Conservation (phyloP, 2,329 filamentous ascomycete genomes). For the Tolypocladium amazonense region DNA sequence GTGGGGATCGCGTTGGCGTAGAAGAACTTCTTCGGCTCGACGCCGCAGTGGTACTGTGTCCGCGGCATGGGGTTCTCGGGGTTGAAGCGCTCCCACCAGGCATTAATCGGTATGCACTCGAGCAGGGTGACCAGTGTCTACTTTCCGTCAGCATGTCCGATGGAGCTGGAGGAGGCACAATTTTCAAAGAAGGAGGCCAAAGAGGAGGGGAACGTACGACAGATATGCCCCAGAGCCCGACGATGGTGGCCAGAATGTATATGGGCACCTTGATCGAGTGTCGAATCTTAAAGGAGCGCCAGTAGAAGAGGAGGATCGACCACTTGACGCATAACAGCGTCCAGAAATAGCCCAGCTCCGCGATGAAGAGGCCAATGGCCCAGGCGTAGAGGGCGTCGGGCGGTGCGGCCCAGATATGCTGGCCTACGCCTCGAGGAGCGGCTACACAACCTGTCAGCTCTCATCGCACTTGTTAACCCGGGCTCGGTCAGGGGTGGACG, state of each 20-base stretch:
- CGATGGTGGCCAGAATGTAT: constrained; percentile 5
- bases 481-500: constrained; percentile 1
- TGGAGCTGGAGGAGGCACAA: background rate
- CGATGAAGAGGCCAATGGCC: constrained; percentile 11
- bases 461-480: background rate
- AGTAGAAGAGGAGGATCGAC: constrained; percentile 15
- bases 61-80: constrained; percentile 5
- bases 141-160: background rate
- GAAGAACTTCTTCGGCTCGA: constrained; percentile 13
- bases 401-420: constrained; percentile 12
- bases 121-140: constrained; percentile 9
- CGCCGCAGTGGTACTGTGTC: constrained; percentile 5
- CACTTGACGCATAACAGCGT: constrained; percentile 10
- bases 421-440: constrained; percentile 10
- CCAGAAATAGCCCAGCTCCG: constrained; percentile 10
- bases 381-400: constrained; percentile 8
- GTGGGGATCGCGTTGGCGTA: constrained; percentile 16
- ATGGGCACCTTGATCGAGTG: constrained; percentile 10
- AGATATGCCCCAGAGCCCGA: constrained; percentile 9
- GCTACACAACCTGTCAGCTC: constrained; percentile 2
- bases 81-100: constrained; percentile 10
- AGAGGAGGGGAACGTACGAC: constrained; percentile 6
- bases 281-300: constrained; percentile 11
- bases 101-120: constrained; percentile 8
- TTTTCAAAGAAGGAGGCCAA: background rate